Evolutionary conservation across 2,329 filamentous ascomycete species (phyloP), one percentile per base, ranked within the genome.

Genomic region (Penicillium sp.): DNA sequence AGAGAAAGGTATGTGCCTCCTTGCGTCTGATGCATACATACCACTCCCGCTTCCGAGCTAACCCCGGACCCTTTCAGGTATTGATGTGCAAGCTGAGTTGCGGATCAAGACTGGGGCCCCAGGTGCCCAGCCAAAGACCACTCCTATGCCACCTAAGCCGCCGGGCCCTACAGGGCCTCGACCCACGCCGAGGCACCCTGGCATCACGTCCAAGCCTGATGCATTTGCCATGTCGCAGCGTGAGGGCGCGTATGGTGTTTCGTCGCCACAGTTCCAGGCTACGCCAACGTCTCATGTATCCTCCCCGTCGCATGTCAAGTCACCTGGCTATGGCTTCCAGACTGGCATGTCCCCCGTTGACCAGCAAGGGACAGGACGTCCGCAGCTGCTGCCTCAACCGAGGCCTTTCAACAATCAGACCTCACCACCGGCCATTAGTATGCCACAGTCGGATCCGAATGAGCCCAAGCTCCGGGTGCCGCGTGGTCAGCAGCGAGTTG

Each of bases 31-130:
- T 42, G 33, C 48, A 50, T 27, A 21, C 48, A 50, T 27, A 21
- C 19, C 39, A 14, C 31, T 9, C 14, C 14, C 29, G 23, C 23
- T 39, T 39, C 23, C 10, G 16, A 21, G 13, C 23, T 39, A 26
- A 27, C 29, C 31, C 29, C 57, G 55, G 48, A 55, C 58, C 25
- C 29, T 55, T 52, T 46, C 62, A 96, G 92, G 92, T 68, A 96
- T 98, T 76, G 93, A 99, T 82, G 95, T 99, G 49, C 92, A 98
- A 79, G 91, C 93, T 62, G 95, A 98, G 78, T 84, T 99, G 68
- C 90, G 91, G 62, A 89, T 93, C 72, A 98, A 97, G 81, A 93
- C 91, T 48, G 91, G 90, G 67, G 96, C 90, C 77, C 92, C 93
- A 52, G 90, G 88, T 69, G 89, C 70, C 37, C 71, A 75, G 83